Conservation (phyloP, 2,329 filamentous ascomycete genomes). For the Rutstroemia sp. region DNA sequence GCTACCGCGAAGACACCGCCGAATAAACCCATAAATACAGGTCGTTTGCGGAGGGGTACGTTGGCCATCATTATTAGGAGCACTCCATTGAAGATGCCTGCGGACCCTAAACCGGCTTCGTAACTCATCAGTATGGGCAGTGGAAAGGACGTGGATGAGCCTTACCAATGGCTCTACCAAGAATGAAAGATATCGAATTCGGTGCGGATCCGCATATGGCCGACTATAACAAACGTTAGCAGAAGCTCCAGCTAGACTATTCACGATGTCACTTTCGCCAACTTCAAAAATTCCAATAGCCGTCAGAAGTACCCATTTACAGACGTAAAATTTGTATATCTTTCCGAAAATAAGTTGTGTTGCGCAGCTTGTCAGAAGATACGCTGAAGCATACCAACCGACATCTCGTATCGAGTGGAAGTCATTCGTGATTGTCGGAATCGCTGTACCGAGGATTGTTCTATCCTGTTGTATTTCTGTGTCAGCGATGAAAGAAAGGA, state of each 20-base stretch:
- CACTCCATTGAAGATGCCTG: slow-evolving; percentile 21
- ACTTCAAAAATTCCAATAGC: slow-evolving; percentile 31
- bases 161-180: slow-evolving; percentile 29
- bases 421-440: slow-evolving; percentile 32
- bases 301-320: slow-evolving; percentile 26
- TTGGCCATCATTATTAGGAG: slow-evolving; percentile 19
- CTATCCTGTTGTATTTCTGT: slow-evolving; percentile 21
- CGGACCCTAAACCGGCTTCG: slow-evolving; percentile 21
- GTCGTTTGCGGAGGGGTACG: slow-evolving; percentile 14
- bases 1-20: slow-evolving; percentile 41
- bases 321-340: slow-evolving; percentile 28
- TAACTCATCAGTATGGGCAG: neutral
- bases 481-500: neutral
- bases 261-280: slow-evolving; percentile 18
- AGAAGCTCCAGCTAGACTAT: neutral
- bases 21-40: slow-evolving; percentile 8
- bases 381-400: slow-evolving; percentile 38
- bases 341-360: slow-evolving; percentile 26
- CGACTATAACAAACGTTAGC: slow-evolving; percentile 16
- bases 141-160: neutral
- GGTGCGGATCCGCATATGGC: slow-evolving; percentile 29
- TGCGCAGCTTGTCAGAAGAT: slow-evolving; percentile 30
- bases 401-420: slow-evolving; percentile 36
- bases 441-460: slow-evolving; percentile 33
- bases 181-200: slow-evolving; percentile 28